Percentiles rank a stretch among this genome's conserved stretches.
phyloP scores from a whole-genome alignment of 768 basidiomycete species.

The Suillus fuscotomentosus region DNA sequence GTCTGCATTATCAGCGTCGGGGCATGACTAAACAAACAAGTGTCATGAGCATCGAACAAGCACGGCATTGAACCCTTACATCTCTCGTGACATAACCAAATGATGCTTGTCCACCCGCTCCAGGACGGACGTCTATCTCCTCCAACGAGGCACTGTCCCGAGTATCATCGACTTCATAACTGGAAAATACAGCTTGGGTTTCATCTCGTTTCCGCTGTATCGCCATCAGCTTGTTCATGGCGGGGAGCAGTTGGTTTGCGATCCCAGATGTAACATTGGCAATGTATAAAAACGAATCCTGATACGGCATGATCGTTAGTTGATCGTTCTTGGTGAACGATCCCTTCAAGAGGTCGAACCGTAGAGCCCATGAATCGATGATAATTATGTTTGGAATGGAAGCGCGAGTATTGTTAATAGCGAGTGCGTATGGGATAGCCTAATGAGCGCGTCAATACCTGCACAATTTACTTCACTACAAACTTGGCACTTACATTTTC shows the following conservation, averaged over 20 bases:
- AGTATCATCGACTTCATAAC: slow-evolving; percentile 46
- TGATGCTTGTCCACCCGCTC: slow-evolving; percentile 38
- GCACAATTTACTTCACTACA: background rate
- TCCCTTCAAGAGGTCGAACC: slow-evolving; percentile 67
- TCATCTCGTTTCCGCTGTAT: slow-evolving; percentile 31
- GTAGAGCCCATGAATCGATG: slow-evolving; percentile 58
- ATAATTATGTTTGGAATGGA: slow-evolving; percentile 64
- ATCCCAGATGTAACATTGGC: slow-evolving; percentile 47
- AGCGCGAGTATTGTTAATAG: slow-evolving; percentile 62
- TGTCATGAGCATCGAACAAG: background rate
- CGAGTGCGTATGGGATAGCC: slow-evolving; percentile 55
- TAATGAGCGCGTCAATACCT: slow-evolving; percentile 16
- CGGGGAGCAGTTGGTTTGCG: slow-evolving; percentile 52
- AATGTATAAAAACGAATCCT: slow-evolving; percentile 62
- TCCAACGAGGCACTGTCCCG: slow-evolving; percentile 55
- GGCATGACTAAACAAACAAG: slow-evolving; percentile 48
- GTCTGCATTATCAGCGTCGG: slow-evolving; percentile 49
- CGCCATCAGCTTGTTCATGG: slow-evolving; percentile 47
- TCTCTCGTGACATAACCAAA: slow-evolving; percentile 76
- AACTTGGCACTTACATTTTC: slow-evolving; percentile 34
- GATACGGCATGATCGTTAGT: slow-evolving; percentile 70
- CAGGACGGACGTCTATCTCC: slow-evolving; percentile 42
- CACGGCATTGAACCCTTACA: slow-evolving; percentile 35
- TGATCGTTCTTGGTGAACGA: slow-evolving; percentile 81
- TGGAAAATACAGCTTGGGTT: slow-evolving; percentile 26